Base-by-base conservation (phyloP, 768 basidiomycete genomes). In the Naematelia aurantialba region DNA sequence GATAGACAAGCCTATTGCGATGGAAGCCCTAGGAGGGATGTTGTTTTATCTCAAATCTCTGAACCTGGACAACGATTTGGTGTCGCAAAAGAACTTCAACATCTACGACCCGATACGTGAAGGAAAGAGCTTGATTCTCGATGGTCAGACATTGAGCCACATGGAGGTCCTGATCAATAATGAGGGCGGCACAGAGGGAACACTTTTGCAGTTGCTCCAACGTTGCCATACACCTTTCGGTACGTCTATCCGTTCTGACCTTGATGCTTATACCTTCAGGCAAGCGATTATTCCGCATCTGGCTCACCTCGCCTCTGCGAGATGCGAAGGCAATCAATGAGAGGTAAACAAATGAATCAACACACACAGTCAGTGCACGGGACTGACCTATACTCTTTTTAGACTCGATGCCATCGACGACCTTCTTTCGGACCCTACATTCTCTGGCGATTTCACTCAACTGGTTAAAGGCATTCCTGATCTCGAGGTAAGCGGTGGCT, bases 41-140 rank as follows among this genome's bases (percentile, higher is more conserved):
- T 85, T 94, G 45, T 97, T 91, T 89, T 91, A 77, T 58, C 83
- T 98, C 13, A 85, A 88, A 34, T 89, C 90, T 61, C 82, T 99
- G 42, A 98, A 98, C 72, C 91, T 98, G 62, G 94, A 93, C 79
- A 89, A 90, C 72, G 93, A 97, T 63, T 85, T 99, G 56, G 77
- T 99, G 69, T 89, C 86, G 55, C 92, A 96, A 87, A 88, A 85
- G 79, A 98, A 98, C 73, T 99, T 99, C 82, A 93, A 97, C 67
- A 82, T 96, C 39, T 96, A 94, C 71, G 91, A 97, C 76, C 96
- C 96, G 0, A 91, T 97, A 84, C 87, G 88, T 73, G 82, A 83
- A 60, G 92, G 91, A n/a, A 82, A 86, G 71, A 89, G 86, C 25
- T 78, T 98, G 56, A 82, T 89, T 0, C 81, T 99, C 45, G 93